Conservation (phyloP, 2,329 filamentous ascomycete genomes). For the Teratosphaeria epicoccoides region DNA sequence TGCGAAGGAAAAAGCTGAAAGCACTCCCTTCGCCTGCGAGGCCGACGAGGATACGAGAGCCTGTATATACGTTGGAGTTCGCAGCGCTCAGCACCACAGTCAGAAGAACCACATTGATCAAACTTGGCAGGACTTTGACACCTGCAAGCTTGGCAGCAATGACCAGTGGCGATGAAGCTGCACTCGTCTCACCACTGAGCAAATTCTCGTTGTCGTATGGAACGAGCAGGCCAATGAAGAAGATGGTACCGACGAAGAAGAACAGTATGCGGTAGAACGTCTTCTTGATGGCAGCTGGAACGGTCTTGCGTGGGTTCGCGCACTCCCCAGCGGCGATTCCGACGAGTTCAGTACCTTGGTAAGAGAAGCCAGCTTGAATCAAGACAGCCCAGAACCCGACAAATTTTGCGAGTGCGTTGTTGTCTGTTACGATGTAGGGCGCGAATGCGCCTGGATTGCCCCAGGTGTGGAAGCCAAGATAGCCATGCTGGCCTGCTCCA, state of each 20-base stretch:
- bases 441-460: constrained; percentile 29
- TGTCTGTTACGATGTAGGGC: constrained; percentile 19
- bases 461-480: constrained; percentile 50
- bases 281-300: constrained; percentile 27
- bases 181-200: constrained; percentile 29
- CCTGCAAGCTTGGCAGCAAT: constrained; percentile 53
- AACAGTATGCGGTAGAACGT: constrained; percentile 28
- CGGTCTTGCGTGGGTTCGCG: constrained; percentile 40
- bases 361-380: constrained; percentile 47
- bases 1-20: constrained; percentile 45
- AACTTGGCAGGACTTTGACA: constrained; percentile 48
- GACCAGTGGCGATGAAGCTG: constrained; percentile 54
- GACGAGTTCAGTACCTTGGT: constrained; percentile 45
- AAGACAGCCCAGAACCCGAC: constrained; percentile 47
- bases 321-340: constrained; percentile 44
- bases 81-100: constrained; percentile 59
- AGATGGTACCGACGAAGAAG: constrained; percentile 28
- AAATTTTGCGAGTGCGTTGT: constrained; percentile 23
- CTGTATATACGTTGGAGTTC: constrained; percentile 59
- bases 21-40: constrained; percentile 51
- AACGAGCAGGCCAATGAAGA: constrained; percentile 27
- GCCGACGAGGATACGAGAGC: constrained; percentile 57
- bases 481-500: constrained; percentile 40
- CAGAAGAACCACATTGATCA: constrained; percentile 63
- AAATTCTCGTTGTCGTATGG: constrained; percentile 27